phyloP scores from a whole-genome alignment of 2,329 filamentous ascomycete species.

The Botrytis sinoallii region DNA sequence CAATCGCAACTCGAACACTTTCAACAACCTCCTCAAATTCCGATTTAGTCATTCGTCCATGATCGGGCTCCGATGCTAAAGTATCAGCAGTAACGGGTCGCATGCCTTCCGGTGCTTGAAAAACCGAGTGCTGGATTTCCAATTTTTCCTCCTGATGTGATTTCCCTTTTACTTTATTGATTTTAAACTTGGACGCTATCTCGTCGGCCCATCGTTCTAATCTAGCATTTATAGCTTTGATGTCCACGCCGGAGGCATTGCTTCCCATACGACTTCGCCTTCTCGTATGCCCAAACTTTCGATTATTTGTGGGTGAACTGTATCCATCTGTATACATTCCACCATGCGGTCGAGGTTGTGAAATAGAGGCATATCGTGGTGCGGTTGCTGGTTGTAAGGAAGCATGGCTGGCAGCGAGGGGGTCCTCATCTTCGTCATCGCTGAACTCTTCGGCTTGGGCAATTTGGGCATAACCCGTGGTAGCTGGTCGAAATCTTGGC shows the following conservation, averaged over 20 bases:
- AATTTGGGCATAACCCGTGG: constrained; percentile 81
- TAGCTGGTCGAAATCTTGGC: constrained; percentile 51
- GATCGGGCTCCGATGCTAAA: constrained; percentile 58
- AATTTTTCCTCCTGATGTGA: constrained; percentile 77
- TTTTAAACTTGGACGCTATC: constrained; percentile 96
- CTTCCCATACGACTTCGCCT: constrained; percentile 55
- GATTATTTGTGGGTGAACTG: constrained; percentile 42
- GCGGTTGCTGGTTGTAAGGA: constrained; percentile 54
- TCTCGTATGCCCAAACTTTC: constrained; percentile 42
- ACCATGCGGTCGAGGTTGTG: constrained; percentile 58
- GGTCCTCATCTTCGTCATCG: constrained; percentile 63
- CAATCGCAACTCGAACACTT: constrained; percentile 85
- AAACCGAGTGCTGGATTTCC: constrained; percentile 97
- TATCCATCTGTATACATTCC: constrained; percentile 52
- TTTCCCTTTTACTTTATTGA: constrained; percentile 69
- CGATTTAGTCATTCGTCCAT: constrained; percentile 67
- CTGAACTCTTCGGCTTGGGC: constrained; percentile 72
- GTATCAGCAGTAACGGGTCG: constrained; percentile 74
- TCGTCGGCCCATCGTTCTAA: constrained; percentile 97
- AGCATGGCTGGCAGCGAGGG: constrained; percentile 51
- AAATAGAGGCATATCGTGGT: constrained; percentile 62
- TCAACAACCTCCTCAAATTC: constrained; percentile 89
- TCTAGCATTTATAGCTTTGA: constrained; percentile 96
- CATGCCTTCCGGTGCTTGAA: constrained; percentile 86
- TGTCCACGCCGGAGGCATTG: constrained; percentile 84